Evolutionary conservation across 106 monocot genomes (phyloP).

Genomic region (Triglochin maritima): DNA sequence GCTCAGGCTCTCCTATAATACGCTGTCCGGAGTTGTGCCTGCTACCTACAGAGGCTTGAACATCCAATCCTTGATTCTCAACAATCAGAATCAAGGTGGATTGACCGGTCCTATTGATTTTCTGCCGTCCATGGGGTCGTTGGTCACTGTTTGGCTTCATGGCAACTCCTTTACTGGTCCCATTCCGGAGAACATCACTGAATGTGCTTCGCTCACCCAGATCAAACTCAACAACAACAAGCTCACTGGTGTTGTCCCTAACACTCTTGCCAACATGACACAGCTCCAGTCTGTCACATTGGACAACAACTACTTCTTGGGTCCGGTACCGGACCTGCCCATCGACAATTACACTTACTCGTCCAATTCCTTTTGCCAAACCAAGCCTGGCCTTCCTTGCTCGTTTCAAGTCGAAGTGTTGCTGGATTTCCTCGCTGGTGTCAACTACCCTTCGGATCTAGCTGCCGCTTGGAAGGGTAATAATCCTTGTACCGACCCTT

Average conservation of each 20-base stretch:
- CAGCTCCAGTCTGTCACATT: constrained; percentile 7
- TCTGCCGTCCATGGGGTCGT: constrained; percentile 31
- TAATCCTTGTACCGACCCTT: constrained; percentile 43
- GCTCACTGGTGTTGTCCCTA: constrained; percentile 10
- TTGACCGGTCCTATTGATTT: constrained; percentile 45
- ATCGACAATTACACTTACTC: constrained; percentile 5
- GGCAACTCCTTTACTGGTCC: constrained; percentile 53
- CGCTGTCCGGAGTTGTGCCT: constrained; percentile 38
- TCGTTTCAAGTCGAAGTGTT: constrained; percentile 40
- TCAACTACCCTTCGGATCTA: constrained; percentile 44
- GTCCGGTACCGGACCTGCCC: constrained; percentile 1
- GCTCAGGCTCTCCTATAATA: constrained; percentile 50
- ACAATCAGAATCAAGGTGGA: constrained; percentile 38
- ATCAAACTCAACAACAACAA: constrained; percentile 40
- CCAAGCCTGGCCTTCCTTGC: constrained; percentile 37
- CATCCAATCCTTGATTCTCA: constrained; percentile 48
- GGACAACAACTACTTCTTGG: constrained; percentile 12
- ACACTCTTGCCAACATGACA: neutral
- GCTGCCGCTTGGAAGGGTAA: constrained; percentile 45
- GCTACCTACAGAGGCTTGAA: constrained; percentile 18
- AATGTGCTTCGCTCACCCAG: constrained; percentile 10
- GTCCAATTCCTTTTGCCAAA: constrained; percentile 15
- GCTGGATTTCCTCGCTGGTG: constrained; percentile 42
- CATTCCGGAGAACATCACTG: constrained; percentile 37
- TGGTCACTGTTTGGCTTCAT: constrained; percentile 50